These are phyloP conservation scores for Ganoderma sp. DNA, from an alignment of 1,284 basidiomycete genomes.

Conservation along the genomic window DNA sequence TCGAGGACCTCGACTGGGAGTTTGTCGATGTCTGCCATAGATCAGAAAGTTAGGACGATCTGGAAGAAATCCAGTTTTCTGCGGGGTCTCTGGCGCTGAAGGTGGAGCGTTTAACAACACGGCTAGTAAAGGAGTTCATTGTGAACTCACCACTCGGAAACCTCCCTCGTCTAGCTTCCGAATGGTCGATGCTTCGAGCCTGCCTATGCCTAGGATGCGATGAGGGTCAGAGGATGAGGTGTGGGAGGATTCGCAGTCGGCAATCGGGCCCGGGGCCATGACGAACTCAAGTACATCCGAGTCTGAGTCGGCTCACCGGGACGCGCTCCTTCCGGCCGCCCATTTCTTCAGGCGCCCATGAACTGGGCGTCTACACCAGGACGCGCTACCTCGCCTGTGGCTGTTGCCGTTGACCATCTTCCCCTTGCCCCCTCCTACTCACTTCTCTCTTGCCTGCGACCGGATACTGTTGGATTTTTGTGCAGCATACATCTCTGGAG, in stretches of 20 bases:
- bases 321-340: background rate
- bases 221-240: background rate
- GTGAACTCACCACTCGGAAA: background rate
- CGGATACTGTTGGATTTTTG: background rate
- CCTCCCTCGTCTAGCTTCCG: background rate
- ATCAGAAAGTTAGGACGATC: background rate
- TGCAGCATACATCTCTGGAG: background rate
- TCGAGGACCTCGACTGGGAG: slow-evolving; percentile 64
- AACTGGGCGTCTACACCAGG: background rate
- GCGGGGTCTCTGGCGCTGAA: background rate
- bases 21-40: slow-evolving; percentile 31
- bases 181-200: background rate
- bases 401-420: background rate
- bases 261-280: background rate
- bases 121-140: background rate
- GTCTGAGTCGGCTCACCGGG: background rate
- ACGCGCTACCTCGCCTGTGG: background rate
- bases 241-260: background rate
- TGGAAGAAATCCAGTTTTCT: background rate
- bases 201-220: background rate
- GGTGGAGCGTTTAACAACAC: background rate
- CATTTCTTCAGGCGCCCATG: background rate
- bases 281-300: background rate
- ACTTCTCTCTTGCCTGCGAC: background rate
- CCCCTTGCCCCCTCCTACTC: background rate